These are phyloP conservation scores for Lolium rigidum DNA, from an alignment of 176 grass and related monocot genomes.

Conservation along the genomic window DNA sequence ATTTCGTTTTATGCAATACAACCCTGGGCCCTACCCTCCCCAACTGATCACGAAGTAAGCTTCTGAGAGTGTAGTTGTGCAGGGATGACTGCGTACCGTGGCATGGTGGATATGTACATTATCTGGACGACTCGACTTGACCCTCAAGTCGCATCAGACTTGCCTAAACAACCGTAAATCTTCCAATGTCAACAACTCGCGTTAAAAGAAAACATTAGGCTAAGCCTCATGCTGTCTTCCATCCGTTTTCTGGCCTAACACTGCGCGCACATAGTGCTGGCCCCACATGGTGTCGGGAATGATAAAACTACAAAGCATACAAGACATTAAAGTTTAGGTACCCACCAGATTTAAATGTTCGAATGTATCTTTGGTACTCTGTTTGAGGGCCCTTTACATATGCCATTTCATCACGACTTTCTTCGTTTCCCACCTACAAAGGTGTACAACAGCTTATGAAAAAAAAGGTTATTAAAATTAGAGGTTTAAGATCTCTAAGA, in stretches of 20 bases:
- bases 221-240: background rate
- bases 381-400: slow-evolving; percentile 80
- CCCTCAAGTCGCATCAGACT: slow-evolving; percentile 14
- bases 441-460: slow-evolving; percentile 32
- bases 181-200: background rate
- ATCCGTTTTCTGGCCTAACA: background rate
- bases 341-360: slow-evolving; percentile 65
- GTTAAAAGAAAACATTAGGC: background rate
- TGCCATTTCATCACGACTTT: slow-evolving; percentile 75
- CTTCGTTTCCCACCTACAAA: slow-evolving; percentile 73
- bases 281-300: background rate
- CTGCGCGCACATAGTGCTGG: background rate
- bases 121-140: background rate
- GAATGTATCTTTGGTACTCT: slow-evolving; percentile 91
- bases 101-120: background rate
- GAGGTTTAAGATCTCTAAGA: slow-evolving; percentile 32
- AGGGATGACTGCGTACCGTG: background rate
- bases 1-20: background rate
- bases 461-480: slow-evolving; percentile 13
- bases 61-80: background rate
- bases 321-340: slow-evolving; percentile 23
- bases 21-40: background rate
- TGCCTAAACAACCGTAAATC: background rate
- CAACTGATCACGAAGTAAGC: background rate
- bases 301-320: background rate